Conservation (phyloP, 177 flowering plant genomes). For the Tripterygium wilfordii region DNA sequence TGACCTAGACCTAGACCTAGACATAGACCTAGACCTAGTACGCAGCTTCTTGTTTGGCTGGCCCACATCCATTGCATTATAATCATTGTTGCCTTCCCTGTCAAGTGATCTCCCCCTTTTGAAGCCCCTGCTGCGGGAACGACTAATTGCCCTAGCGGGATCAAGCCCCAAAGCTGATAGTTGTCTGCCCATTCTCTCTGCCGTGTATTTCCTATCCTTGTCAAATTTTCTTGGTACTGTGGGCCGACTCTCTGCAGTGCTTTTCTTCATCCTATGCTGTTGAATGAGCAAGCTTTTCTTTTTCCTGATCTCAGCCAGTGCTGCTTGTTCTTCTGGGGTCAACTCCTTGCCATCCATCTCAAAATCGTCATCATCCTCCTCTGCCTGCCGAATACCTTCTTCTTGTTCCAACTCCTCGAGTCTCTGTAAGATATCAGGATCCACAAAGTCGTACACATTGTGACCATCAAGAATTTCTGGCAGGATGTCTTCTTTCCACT, state of each 20-base stretch:
- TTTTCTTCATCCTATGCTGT: conserved; percentile 81
- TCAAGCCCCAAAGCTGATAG: conserved; percentile 64
- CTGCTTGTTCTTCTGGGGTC: conserved; percentile 56
- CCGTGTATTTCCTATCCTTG: conserved; percentile 58
- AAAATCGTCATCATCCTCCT: conserved; percentile 53
- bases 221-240: conserved; percentile 78
- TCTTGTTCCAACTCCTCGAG: conserved; percentile 80
- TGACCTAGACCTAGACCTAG: conserved; percentile 39
- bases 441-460: conserved; percentile 75
- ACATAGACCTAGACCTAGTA: conserved; percentile 39
- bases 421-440: conserved; percentile 65
- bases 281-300: conserved; percentile 78
- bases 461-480: conserved; percentile 94
- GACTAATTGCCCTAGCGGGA: conserved; percentile 56
- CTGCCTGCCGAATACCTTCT: conserved; percentile 52
- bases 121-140: conserved; percentile 71
- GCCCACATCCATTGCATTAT: conserved; percentile 51
- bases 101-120: conserved; percentile 71
- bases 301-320: conserved; percentile 64
- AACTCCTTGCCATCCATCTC: conserved; percentile 65
- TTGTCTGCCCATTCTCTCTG: conserved; percentile 92
- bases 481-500: conserved; percentile 83
- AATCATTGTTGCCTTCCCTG: conserved; percentile 28
- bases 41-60: conserved; percentile 51
- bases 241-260: conserved; percentile 75